Evolutionary conservation across 192 early-diverging fungal species (phyloP), one percentile per base, ranked within the genome.

Genomic region (Irineochytrium annulatum): DNA sequence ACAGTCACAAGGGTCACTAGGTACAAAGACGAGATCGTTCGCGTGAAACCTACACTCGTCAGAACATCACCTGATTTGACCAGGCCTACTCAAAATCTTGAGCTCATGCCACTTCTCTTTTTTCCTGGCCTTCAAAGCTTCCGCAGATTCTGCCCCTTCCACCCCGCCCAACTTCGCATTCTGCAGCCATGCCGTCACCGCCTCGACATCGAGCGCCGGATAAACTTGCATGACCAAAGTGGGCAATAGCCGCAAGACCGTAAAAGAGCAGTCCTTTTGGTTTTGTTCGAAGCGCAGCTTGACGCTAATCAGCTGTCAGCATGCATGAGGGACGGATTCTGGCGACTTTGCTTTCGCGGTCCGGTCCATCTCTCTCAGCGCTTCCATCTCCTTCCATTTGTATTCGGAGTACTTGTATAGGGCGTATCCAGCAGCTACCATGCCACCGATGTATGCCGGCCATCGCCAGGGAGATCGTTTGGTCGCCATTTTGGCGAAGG

Each of bases 251-350:
- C 88, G 84, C 59, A 86, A 69, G n/a, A 94, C 87, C 3, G 88
- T 88, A 55, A 91, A 92, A 20, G 82, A 70, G 69, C 92, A 94
- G 76, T 98, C 95, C 48, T 86, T 82, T 63, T 92, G 91, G 73
- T 94, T 94, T 78, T 94, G 91, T 60, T 95, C 89, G 69, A 95
- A 98, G 16, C 95, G 84, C 51, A 89, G 76, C 46, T 86, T 89
- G 54, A 95, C 79, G 60, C 87, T 92, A 67, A 14, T n/a, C n/a
- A n/a, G n/a, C n/a, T n/a, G n/a, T 30, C 37, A 22, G 2, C 3
- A 37, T 34, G 5, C 8, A 45, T 4, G 34, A 5, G 28, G 35
- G 26, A 30, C 31, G 43, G 20, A 43, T 76, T 34, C 81, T n/a
- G n/a, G n/a, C n/a, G n/a, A 92, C 90, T 91, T 91, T 80, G 88